Percentiles rank a stretch among this genome's conserved stretches.
Conservation (phyloP, 768 basidiomycete species). For the Auriscalpium orientale region DNA sequence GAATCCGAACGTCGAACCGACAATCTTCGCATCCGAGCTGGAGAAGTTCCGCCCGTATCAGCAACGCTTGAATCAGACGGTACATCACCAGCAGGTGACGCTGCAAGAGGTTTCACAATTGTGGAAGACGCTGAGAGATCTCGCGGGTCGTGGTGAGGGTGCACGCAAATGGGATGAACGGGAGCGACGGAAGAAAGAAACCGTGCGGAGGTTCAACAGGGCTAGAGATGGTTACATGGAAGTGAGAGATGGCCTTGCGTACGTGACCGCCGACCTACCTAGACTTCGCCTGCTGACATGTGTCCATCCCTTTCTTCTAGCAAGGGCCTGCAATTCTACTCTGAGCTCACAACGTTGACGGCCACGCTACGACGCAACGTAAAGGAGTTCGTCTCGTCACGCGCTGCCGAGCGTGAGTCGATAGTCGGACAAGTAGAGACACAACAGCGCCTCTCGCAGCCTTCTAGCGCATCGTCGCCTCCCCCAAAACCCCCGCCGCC, state of each 20-base stretch:
- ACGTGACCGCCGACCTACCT: conserved; percentile 26
- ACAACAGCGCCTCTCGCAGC: conserved; percentile 49
- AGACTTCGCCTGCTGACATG: conserved; percentile 5
- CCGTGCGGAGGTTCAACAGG: conserved; percentile 59
- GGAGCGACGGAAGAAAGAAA: conserved; percentile 72
- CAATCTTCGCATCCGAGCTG: conserved; percentile 86
- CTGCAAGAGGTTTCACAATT: conserved; percentile 69
- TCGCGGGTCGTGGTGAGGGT: conserved; percentile 67
- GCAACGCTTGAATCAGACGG: conserved; percentile 67
- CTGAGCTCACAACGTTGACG: conserved; percentile 63
- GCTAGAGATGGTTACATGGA: conserved; percentile 84
- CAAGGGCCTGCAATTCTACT: conserved; percentile 87
- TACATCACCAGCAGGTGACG: conserved; percentile 66
- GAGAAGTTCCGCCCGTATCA: conserved; percentile 96
- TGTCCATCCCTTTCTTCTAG: conserved; percentile 29
- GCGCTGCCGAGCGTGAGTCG: conserved; percentile 64
- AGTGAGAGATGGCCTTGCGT: conserved; percentile 78
- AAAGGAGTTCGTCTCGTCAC: conserved; percentile 51
- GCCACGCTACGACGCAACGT: conserved; percentile 50
- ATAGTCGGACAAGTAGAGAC: conserved; percentile 65
- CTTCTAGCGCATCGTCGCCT: conserved; percentile 28
- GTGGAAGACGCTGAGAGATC: conserved; percentile 68
- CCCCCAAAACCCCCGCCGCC: conserved; percentile 25
- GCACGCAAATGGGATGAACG: conserved; percentile 77
- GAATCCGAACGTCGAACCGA: conserved; percentile 72